Base-by-base conservation (phyloP, 331 rosid genomes). In the Spiraea crenata region DNA sequence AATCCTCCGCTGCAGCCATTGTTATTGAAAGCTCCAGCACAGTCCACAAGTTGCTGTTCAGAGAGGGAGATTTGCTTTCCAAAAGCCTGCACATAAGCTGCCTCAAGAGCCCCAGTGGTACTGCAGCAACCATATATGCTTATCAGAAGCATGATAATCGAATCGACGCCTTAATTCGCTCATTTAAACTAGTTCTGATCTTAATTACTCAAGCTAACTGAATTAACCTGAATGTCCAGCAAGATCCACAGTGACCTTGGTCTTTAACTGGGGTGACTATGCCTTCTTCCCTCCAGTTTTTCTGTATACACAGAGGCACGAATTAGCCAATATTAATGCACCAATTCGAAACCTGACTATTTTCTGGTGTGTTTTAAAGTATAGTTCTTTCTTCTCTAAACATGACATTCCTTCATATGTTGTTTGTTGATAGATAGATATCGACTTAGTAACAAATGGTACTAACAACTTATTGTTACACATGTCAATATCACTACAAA, bases 201-300 rank as follows among this genome's bases (percentile, higher is more conserved):
- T 14, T 20, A 12, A 57, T 6, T 59, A 37, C 20, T 44, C 11
- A 11, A 57, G n/a, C 19, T 57, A 70, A 9, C 6, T 67, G 25
- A 52, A 51, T 46, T 65, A 61, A 95, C 99, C 99, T 95, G 95
- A 95, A 95, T 52, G 99, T 87, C 99, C 99, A 95, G 92, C 99
- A 95, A 81, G 96, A 89, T 71, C 99, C 99, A 25, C 99, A 95
- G 57, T 55, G 63, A 65, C 96, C 97, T 78, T 95, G 99, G 73
- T 91, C 84, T 78, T 95, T 95, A 69, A 95, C 88, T 3, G 90
- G 80, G 74, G 85, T 88, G 51, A 95, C 96, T 67, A 95, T 91
- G 57, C 87, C 91, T 57, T 74, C 83, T 65, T 87, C 67, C 75
- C 96, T 95, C 99, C 99, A 95, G 75, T 95, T 96, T 87, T 91